These are phyloP conservation scores for Dothidotthia symphoricarpi DNA, from an alignment of 2,329 filamentous ascomycete genomes.

Conservation along the genomic window DNA sequence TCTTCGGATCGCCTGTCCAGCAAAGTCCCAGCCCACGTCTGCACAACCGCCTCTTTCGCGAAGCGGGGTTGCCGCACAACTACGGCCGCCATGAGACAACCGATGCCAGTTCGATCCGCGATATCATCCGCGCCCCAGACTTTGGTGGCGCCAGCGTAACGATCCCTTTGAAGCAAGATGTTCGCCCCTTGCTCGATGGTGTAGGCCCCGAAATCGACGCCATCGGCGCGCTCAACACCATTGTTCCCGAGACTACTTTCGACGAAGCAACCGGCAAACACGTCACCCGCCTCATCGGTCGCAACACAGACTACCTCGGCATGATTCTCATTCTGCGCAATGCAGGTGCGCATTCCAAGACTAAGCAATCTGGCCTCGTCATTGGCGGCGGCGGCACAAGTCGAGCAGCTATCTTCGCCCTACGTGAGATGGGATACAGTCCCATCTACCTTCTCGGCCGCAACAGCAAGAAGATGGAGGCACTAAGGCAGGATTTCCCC, in stretches of 20 bases:
- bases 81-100: constrained; percentile 77
- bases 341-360: constrained; percentile 53
- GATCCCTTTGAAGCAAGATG: constrained; percentile 88
- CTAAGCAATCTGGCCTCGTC: constrained; percentile 65
- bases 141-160: constrained; percentile 96
- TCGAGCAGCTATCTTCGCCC: constrained; percentile 83
- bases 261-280: constrained; percentile 43
- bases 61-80: constrained; percentile 77
- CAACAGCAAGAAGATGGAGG: constrained; percentile 64
- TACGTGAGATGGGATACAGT: constrained; percentile 77
- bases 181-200: constrained; percentile 77
- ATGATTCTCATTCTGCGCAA: constrained; percentile 78
- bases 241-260: constrained; percentile 60
- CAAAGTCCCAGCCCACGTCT: constrained; percentile 82
- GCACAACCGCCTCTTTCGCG: constrained; percentile 79
- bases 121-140: constrained; percentile 65
- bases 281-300: constrained; percentile 64
- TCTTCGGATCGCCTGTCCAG: constrained; percentile 83
- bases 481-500: constrained; percentile 71
- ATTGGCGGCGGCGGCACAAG: constrained; percentile 91
- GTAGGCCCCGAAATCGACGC: constrained; percentile 73
- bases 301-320: constrained; percentile 95
- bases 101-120: constrained; percentile 56
- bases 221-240: constrained; percentile 94
- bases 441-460: constrained; percentile 88